Base-by-base conservation (phyloP, 768 basidiomycete species). In the Suillus ampliporus region DNA sequence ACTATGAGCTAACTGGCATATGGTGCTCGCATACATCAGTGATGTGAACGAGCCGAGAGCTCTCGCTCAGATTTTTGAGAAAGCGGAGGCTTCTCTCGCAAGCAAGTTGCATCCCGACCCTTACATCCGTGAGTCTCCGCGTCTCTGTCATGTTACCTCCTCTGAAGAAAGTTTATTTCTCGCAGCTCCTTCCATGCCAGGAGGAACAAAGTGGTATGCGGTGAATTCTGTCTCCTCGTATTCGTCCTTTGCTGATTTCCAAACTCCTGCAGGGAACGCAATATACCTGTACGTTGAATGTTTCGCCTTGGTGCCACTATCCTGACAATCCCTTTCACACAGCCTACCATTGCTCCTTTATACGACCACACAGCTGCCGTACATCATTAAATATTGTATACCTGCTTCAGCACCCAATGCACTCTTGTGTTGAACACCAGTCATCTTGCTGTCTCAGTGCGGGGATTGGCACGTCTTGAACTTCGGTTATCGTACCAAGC, bases 171-270 rank as follows among this genome's bases (percentile, higher is more conserved):
- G 48, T 34, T 50, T 10, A 21, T 53, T 1, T 23, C 15, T 21
- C 66, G 44, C 64, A 98, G 96, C 90, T 62, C 84, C 95, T 52
- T 71, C 84, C 44, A 91, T 88, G 74, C 94, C 94, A 52, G 94
- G 91, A 62, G 96, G 96, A 62, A 95, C 94, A n/a, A 97, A 97
- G 79, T 98, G 95, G 95, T 96, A 71, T 69, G 89, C 85, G 17
- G 15, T 14, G 13, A 57, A 17, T 3, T 21, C 23, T 63, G 8
- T 9, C 23, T 51, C 54, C 34, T 17, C 0, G 5, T n/a, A 21
- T 11, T 21, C 31, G 35, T 54, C 17, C 19, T 35, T 57, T 62
- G 35, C 46, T 66, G 19, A 67, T 17, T 21, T 9, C 23, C 7
- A 23, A 48, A 19, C 5, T 48, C 13, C 57, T 57, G 60, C 83